Base-by-base conservation (phyloP, 306 rosid species). In the Quillaja saponaria region DNA sequence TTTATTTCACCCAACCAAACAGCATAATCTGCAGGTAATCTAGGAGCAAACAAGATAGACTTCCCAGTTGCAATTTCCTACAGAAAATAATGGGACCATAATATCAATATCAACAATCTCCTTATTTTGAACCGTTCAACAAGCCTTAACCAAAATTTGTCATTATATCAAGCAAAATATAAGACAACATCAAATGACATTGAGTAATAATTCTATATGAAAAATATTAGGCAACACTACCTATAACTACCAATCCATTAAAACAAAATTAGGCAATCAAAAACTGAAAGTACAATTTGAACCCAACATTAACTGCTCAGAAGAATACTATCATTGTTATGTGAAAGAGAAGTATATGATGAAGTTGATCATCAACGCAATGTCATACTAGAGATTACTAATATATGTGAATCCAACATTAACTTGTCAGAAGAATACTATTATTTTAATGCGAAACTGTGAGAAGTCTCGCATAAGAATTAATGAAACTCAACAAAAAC, bases 1-100 rank as follows among this genome's bases (percentile, higher is more conserved):
- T 85, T 80, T 54, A 91, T 88, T 65, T 85, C 78, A 57, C 97
- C 97, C 85, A 72, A 49, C 97, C 97, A 91, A 49, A 91, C 91
- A 71, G 95, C 97, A 74, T 91, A 91, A 14, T 80, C 96, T 33
- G 80, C 67, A 62, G 97, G 84, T 31, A 91, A 71, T 84, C 91
- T 80, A 10, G 97, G 97, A 63, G 82, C 81, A 58, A 85, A 91
- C 53, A 91, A 73, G 63, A 91, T 57, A 40, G 96, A 84, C 8
- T 82, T 62, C 57, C 97, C 97, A 5, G 81, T 82, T 25, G 71
- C 83, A 62, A 87, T 42, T 67, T 91, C 96, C 97, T 91, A 74
- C 12, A 62, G 16, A 42, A 45, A 52, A 62, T 0, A 49, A 60
- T 9, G 41, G 34, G 15, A 77, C 4, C 31, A 71, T 10, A 51